A percentile compares a stretch with the other conserved stretches of the same genome.
Conservation (phyloP, 23 red algal species). For the Rhodosorus marinus region DNA sequence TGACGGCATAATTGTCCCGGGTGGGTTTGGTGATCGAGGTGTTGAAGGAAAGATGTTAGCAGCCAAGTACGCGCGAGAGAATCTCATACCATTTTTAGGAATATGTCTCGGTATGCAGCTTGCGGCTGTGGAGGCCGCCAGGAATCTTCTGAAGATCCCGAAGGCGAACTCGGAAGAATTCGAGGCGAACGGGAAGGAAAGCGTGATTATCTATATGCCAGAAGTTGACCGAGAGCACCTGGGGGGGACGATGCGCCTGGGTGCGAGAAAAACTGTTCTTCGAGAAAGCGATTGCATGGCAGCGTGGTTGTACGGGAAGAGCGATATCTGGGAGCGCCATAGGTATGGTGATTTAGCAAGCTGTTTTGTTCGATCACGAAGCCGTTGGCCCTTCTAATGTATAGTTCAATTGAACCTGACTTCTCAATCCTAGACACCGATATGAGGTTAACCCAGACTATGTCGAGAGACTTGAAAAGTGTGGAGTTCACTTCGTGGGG, state of each 20-base stretch:
- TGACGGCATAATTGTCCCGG: conserved; percentile 85
- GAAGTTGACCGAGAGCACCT: conserved; percentile 66
- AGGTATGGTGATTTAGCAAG: too few species aligned
- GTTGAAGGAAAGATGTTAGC: conserved; percentile 77
- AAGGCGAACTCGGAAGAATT: conserved; percentile 51
- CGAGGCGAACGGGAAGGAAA: conserved; percentile 14
- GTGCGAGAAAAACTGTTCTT: conserved; percentile 53
- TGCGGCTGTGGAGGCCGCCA: conserved; percentile 55
- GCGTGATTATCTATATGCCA: conserved; percentile 83
- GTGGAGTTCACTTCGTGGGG: conserved; percentile 62
- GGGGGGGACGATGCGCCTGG: conserved; percentile 98
- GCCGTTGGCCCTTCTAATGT: not conserved
- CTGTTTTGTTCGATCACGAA: not conserved
- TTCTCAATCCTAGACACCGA: too few species aligned
- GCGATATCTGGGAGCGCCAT: conserved; percentile 69
- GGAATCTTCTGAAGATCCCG: conserved; percentile 1
- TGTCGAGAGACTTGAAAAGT: conserved; percentile 35
- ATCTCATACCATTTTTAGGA: conserved; percentile 52
- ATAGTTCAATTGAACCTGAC: too few species aligned
- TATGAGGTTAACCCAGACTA: conserved; percentile 90
- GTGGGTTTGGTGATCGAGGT: conserved; percentile 86
- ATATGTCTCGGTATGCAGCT: conserved; percentile 99
- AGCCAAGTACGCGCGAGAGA: conserved; percentile 45
- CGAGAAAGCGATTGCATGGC: conserved; percentile 24
- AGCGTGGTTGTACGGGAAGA: conserved; percentile 36